Percentiles rank a stretch among this genome's conserved stretches.
phyloP scores from a whole-genome alignment of 371 early-diverging fungal species.

The Rhizopus delemar region DNA sequence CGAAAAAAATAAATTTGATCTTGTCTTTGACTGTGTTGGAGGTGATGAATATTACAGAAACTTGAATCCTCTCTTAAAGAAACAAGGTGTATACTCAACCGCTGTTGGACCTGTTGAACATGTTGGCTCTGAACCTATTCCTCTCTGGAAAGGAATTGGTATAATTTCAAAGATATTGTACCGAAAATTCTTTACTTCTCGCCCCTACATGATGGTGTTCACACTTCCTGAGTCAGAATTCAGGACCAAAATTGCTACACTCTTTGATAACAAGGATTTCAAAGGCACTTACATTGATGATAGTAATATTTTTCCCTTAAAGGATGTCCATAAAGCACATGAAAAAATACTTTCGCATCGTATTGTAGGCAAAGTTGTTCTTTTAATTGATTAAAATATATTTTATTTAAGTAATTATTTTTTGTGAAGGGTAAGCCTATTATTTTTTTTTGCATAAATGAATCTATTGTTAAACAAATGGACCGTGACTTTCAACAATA shows the following conservation, averaged over 20 bases:
- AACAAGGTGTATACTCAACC: constrained; percentile 41
- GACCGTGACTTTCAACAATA: neutral
- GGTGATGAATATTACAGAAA: constrained; percentile 50
- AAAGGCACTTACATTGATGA: neutral
- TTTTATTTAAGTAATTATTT: neutral
- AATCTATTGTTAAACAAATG: neutral
- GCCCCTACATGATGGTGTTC: constrained; percentile 5
- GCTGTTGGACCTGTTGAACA: constrained; percentile 47
- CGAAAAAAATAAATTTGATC: constrained; percentile 35
- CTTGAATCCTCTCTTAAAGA: constrained; percentile 28
- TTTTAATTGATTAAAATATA: constrained; percentile 19
- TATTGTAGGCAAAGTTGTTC: constrained; percentile 56
- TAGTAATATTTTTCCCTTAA: constrained; percentile 29
- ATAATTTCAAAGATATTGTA: neutral
- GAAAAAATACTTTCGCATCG: constrained; percentile 42
- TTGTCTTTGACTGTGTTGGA: constrained; percentile 56
- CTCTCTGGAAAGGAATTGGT: neutral
- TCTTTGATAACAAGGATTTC: constrained; percentile 10
- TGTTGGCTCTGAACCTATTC: constrained; percentile 14
- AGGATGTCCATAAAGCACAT: constrained; percentile 47
- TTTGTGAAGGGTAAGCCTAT: neutral
- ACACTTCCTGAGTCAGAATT: constrained; percentile 9
- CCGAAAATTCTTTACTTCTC: constrained; percentile 9
- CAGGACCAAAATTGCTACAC: constrained; percentile 6
- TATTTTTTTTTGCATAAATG: neutral